Evolutionary conservation across 768 basidiomycete genomes (phyloP).

Genomic region (Podaxis sp.): DNA sequence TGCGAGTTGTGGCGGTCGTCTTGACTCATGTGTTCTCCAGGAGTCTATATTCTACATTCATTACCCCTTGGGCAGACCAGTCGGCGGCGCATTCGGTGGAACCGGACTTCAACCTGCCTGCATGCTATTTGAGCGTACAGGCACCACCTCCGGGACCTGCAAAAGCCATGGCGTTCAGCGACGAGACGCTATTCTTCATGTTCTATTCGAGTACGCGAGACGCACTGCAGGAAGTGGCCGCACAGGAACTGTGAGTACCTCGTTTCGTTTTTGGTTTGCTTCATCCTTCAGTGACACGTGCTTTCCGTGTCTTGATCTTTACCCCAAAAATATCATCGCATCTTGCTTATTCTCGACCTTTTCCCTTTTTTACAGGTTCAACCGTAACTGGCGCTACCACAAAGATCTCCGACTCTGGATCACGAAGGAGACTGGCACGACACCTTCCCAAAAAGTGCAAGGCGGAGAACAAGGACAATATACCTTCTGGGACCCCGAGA

Average conservation of each 20-base stretch:
- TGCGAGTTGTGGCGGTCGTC: constrained; percentile 18
- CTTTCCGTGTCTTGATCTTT: constrained; percentile 7
- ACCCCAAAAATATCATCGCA: neutral
- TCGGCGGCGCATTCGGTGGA: constrained; percentile 83
- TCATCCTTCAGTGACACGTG: neutral
- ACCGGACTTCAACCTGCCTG: constrained; percentile 87
- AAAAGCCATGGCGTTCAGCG: constrained; percentile 84
- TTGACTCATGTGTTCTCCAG: constrained; percentile 34
- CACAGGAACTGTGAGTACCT: constrained; percentile 84
- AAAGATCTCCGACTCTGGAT: constrained; percentile 84
- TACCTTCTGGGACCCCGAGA: constrained; percentile 86
- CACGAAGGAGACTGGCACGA: constrained; percentile 83
- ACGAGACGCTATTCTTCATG: constrained; percentile 97
- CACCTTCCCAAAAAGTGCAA: constrained; percentile 71
- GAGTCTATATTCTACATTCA: constrained; percentile 88
- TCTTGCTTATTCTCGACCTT: neutral
- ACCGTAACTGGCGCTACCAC: constrained; percentile 96
- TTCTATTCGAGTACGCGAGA: constrained; percentile 95
- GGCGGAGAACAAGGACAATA: constrained; percentile 87
- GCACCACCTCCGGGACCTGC: constrained; percentile 79
- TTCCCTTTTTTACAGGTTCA: constrained; percentile 55
- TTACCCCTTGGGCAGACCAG: constrained; percentile 95
- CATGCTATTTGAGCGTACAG: constrained; percentile 87
- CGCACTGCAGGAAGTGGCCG: constrained; percentile 90
- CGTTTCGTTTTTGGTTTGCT: constrained; percentile 12